Base-by-base conservation (phyloP, 75 land plant species). In the Pinus tabuliformis region DNA sequence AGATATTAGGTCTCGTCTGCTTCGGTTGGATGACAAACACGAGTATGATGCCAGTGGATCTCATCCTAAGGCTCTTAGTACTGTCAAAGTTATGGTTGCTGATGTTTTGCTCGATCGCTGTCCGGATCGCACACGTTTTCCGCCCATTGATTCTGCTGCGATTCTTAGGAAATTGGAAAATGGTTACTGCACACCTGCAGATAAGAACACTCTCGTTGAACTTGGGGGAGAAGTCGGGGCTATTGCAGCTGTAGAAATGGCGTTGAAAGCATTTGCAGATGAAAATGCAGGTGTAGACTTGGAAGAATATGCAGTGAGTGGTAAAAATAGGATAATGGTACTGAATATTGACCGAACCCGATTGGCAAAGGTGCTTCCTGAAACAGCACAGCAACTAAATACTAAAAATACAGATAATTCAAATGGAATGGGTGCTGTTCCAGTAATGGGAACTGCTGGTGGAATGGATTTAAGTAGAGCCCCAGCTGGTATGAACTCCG, bases 191-290 rank as follows among this genome's bases (percentile, higher is more conserved):
- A 82, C 81, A 14, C 63, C 84, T 56, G 81, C 84, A 0, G 95
- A 91, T 81, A 93, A 77, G 83, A 87, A 85, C 56, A 88, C 90
- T 3, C 62, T 94, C 26, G 62, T 81, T 56, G 88, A 90, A 74
- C 70, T 97, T 56, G 96, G 89, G 6, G 92, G 91, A 0, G 95
- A 94, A 71, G 57, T 81, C 36, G 98, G 93, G 9, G 76, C 84
- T 39, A 80, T 89, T 24, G 58, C 82, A 45, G 98, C 93, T 36
- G 98, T 97, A 52, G 99, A 97, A 77, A 73, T 82, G 77, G 99
- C 95, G 20, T 79, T 97, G 74, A 81, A 89, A 77, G 77, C 89
- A 5, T 81, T 97, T 59, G 89, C 86, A 11, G 95, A 86, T 57
- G 95, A 86, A 16, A 86, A 66, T 62, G 89, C 84, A 13, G 97